Percentiles rank a stretch among this genome's conserved stretches.
These are phyloP conservation scores for Suillus lakei DNA, from an alignment of 768 basidiomycete genomes.

Conservation along the genomic window DNA sequence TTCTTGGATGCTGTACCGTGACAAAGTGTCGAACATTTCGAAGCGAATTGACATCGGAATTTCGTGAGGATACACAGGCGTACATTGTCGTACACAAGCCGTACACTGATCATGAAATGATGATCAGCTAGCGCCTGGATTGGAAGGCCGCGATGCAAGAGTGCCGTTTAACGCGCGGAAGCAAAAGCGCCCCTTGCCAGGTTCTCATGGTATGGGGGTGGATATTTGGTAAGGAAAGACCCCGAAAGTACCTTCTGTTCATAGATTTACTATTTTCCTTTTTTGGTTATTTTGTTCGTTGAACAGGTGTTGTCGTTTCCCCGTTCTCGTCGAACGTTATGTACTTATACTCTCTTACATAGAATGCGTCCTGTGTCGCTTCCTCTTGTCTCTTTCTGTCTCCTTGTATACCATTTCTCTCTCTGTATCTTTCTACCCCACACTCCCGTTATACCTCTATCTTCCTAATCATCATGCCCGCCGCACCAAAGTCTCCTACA, in stretches of 20 bases:
- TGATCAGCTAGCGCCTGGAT: slow-evolving; percentile 25
- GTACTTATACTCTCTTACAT: slow-evolving; percentile 36
- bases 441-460: slow-evolving; percentile 19
- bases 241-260: slow-evolving; percentile 17
- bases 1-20: background rate
- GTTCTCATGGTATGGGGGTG: slow-evolving; percentile 30
- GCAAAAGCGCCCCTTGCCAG: slow-evolving; percentile 25
- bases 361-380: slow-evolving; percentile 21
- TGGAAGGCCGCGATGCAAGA: slow-evolving; percentile 23
- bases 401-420: slow-evolving; percentile 2
- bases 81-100: slow-evolving; percentile 9
- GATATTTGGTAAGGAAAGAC: slow-evolving; percentile 21
- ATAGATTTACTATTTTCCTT: slow-evolving; percentile 13
- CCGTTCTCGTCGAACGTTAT: slow-evolving; percentile 30
- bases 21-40: too few relatives aligned
- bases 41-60: too few relatives aligned
- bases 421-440: slow-evolving; percentile 27
- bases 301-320: slow-evolving; percentile 9
- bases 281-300: slow-evolving; percentile 8
- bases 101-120: slow-evolving; percentile 2
- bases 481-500: slow-evolving; percentile 45
- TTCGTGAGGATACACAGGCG: background rate
- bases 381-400: slow-evolving; percentile 11
- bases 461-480: slow-evolving; percentile 31
- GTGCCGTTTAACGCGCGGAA: slow-evolving; percentile 21